Percentiles rank a stretch among this genome's conserved stretches.
These are phyloP conservation scores for Pythium graminicola DNA, from an alignment of 352 stramenopile genomes.

Conservation along the genomic window DNA sequence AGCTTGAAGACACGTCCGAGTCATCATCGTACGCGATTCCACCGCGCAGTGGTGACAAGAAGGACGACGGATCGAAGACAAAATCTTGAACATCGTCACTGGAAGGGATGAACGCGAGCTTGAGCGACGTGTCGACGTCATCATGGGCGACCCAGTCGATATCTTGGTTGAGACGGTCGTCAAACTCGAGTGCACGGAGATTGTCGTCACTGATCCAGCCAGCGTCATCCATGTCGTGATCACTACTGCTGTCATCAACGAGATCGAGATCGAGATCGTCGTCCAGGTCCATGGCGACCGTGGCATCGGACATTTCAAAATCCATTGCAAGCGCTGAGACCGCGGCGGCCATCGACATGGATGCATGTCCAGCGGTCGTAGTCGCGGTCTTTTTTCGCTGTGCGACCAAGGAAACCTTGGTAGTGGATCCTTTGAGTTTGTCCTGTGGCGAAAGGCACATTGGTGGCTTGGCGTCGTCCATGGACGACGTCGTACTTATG, in stretches of 20 bases:
- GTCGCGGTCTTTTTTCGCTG: slow-evolving; percentile 37
- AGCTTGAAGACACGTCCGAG: slow-evolving; percentile 52
- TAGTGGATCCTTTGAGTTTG: slow-evolving; percentile 37
- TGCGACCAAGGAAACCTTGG: slow-evolving; percentile 10
- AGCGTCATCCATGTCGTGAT: slow-evolving; percentile 26
- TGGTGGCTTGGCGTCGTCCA: slow-evolving; percentile 41
- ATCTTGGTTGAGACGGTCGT: slow-evolving; percentile 70
- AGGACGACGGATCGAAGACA: slow-evolving; percentile 44
- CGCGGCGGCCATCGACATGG: slow-evolving; percentile 1
- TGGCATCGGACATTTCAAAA: slow-evolving; percentile 5
- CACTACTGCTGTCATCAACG: slow-evolving; percentile 6
- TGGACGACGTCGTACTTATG: slow-evolving; percentile 23
- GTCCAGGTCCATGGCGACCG: slow-evolving; percentile 6
- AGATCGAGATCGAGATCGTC: slow-evolving; percentile 14
- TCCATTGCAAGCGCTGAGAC: slow-evolving; percentile 7
- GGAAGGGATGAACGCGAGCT: slow-evolving; percentile 46
- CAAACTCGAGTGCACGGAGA: slow-evolving; percentile 61
- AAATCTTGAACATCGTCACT: slow-evolving; percentile 57
- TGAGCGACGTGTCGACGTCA: slow-evolving; percentile 53
- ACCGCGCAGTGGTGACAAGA: slow-evolving; percentile 46
- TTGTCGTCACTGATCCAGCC: slow-evolving; percentile 80
- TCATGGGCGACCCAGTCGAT: slow-evolving; percentile 78
- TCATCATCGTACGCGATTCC: slow-evolving; percentile 48
- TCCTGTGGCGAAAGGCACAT: slow-evolving; percentile 69
- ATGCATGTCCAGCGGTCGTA: slow-evolving; percentile 5